Conservation (phyloP, 2,329 filamentous ascomycete species). For the Bimuria novae-zelandiae region DNA sequence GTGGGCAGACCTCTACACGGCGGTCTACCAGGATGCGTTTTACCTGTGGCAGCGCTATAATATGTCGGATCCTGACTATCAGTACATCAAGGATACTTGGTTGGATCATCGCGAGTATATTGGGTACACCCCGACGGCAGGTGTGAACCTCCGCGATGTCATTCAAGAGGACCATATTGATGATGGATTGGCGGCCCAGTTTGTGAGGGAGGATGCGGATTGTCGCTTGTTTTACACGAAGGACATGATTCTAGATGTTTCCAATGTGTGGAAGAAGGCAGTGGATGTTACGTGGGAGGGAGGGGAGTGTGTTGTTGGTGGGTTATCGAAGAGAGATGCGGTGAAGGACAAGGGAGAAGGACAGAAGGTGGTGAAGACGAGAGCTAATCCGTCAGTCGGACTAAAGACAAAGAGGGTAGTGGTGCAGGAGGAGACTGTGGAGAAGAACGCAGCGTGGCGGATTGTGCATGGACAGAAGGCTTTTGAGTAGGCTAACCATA, state of each 20-base stretch:
- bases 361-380: not conserved
- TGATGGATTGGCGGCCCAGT: slow-evolving; percentile 48
- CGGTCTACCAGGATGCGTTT: slow-evolving; percentile 3
- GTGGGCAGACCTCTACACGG: slow-evolving; percentile 30
- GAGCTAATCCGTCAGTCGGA: not conserved
- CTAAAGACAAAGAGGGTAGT: not conserved
- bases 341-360: not conserved
- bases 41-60: not conserved
- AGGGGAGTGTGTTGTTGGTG: slow-evolving; percentile 14
- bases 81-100: not conserved
- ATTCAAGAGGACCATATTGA: slow-evolving; percentile 8
- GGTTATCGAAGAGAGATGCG: not conserved
- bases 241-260: slow-evolving; percentile 48
- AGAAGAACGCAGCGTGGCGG: slow-evolving; percentile 2
- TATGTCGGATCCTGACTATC: slow-evolving; percentile 1
- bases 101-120: slow-evolving; percentile 10
- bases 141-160: slow-evolving; percentile 10
- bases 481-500: not conserved
- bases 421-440: slow-evolving; percentile 2
- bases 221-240: slow-evolving; percentile 59
- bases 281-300: slow-evolving; percentile 19
- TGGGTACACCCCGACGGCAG: not conserved
- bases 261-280: slow-evolving; percentile 53
- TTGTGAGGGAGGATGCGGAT: slow-evolving; percentile 62
- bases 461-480: slow-evolving; percentile 2